Evolutionary conservation across 768 basidiomycete genomes (phyloP).

Genomic region (Erythrobasidium yunnanense): DNA sequence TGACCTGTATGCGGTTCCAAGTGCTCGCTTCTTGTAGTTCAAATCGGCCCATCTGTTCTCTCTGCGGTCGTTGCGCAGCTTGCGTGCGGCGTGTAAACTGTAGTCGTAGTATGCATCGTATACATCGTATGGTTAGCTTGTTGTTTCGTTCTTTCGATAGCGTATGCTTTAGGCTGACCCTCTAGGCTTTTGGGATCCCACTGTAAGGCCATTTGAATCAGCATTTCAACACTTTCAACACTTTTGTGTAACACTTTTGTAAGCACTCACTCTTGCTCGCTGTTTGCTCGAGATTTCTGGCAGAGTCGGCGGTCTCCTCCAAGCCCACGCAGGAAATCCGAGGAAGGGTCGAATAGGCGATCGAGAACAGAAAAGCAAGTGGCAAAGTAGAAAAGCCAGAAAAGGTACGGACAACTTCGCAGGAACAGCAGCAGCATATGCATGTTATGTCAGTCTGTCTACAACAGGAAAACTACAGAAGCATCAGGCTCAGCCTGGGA

Average conservation of each 20-base stretch:
- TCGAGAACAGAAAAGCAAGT: too few species aligned
- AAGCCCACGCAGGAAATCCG: too few species aligned
- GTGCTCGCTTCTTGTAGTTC: constrained; percentile 96
- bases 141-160: neutral
- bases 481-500: too few species aligned
- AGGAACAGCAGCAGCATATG: neutral
- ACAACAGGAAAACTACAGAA: too few species aligned
- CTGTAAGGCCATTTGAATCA: neutral
- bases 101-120: neutral
- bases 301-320: too few species aligned
- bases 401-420: too few species aligned
- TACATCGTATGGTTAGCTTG: neutral
- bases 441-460: neutral
- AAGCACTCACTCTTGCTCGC: neutral
- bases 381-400: too few species aligned
- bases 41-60: constrained; percentile 72
- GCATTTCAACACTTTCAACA: neutral
- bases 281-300: neutral
- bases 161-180: neutral
- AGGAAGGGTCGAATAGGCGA: too few species aligned
- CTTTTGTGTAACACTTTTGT: too few species aligned
- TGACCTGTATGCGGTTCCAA: constrained; percentile 99
- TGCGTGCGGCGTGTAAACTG: constrained; percentile 51
- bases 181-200: neutral
- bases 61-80: constrained; percentile 83